phyloP scores from a whole-genome alignment of 73 alveolate genomes.

The Uronychia setigera region DNA sequence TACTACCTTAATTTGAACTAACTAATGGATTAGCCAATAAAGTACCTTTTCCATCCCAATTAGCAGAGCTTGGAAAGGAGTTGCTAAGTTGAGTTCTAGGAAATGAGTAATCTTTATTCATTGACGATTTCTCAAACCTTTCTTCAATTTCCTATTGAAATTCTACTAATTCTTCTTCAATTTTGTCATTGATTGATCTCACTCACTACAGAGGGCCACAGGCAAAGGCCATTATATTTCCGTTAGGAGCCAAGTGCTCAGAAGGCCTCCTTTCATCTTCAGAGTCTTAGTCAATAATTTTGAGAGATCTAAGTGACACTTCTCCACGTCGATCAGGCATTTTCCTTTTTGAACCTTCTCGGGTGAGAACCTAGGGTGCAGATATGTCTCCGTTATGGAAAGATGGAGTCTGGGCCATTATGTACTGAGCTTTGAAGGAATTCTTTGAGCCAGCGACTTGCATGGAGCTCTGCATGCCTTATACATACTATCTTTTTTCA shows the following conservation, averaged over 20 bases:
- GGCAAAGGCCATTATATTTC: neutral
- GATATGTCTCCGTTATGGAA: neutral
- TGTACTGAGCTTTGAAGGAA: too few species aligned
- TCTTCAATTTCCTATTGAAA: neutral
- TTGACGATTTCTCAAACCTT: neutral
- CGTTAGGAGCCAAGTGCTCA: neutral
- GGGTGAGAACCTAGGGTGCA: neutral
- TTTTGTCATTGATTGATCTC: conserved; percentile 1
- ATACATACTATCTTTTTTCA: too few species aligned
- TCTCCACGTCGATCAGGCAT: neutral
- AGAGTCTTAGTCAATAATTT: neutral
- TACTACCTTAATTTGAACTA: neutral
- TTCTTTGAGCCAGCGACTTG: too few species aligned
- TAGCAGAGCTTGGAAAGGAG: neutral
- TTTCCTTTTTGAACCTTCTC: neutral
- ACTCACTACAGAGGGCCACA: neutral
- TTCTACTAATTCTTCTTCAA: neutral
- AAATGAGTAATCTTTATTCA: neutral
- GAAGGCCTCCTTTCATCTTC: neutral
- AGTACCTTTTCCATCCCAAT: neutral
- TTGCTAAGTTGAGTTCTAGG: neutral
- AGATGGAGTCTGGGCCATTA: neutral
- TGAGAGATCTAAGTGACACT: neutral
- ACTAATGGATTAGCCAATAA: too few species aligned
- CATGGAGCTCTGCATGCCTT: too few species aligned